Evolutionary conservation across 768 basidiomycete species (phyloP), one percentile per base, ranked within the genome.

Genomic region (Dentipellis sp.): DNA sequence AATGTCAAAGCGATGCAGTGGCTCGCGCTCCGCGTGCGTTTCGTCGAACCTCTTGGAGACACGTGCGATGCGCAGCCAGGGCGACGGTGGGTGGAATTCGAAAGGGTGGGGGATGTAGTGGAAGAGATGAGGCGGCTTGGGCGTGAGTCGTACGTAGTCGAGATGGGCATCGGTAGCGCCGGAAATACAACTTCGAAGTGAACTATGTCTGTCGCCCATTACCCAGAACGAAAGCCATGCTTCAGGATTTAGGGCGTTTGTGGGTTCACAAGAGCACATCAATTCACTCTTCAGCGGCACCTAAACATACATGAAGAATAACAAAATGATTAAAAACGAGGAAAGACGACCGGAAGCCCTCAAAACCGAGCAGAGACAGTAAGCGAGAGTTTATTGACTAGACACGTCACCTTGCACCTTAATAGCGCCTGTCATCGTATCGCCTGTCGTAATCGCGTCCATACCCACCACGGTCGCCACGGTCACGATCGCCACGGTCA

Each of bases 1-100:
- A 84, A 83, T 52, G 77, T 89, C 54, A 87, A 84, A 64, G 76
- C 73, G 17, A 87, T 88, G 86, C 84, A 88, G 63, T 90, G 88
- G 88, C 71, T 89, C 0, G 87, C 87, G 10, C 67, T 89, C 58
- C 74, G 78, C 54, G 68, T 86, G 5, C 68, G 87, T 21, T 84
- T 87, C 62, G 65, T 82, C 17, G 83, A 86, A 62, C 70, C 76
- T 11, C 40, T 78, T 59, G 49, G 29, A 29, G 51, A 10, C 4
- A 22, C 49, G 14, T 36, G 37, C 2, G 39, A 50, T 9, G 19
- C 9, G 16, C 10, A 22, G 29, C 19, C 40, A 42, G 23, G 16
- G 48, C 19, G 54, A 10, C 40, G 57, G 29, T 88, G 87, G 87
- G 66, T 62, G 0, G 87, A 89, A 64, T 74, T 87, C 57, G 77